These are phyloP conservation scores for Mycena sanguinolenta DNA, from an alignment of 768 basidiomycete species.

Conservation along the genomic window DNA sequence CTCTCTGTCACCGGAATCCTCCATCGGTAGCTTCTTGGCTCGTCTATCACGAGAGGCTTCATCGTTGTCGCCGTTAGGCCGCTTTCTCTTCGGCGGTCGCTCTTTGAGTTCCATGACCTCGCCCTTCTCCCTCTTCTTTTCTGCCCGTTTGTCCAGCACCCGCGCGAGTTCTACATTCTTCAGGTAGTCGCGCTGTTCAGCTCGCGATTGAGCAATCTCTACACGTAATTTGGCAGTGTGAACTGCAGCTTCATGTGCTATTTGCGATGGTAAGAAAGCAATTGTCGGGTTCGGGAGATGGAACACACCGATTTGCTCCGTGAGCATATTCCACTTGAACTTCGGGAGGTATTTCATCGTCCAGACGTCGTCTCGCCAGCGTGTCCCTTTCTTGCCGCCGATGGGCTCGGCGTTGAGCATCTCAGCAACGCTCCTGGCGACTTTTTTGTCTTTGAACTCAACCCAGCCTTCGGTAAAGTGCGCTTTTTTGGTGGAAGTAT, in stretches of 20 bases:
- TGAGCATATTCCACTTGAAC: constrained; percentile 99
- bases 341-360: constrained; percentile 98
- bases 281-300: background rate
- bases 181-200: constrained; percentile 94
- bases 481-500: constrained; percentile 85
- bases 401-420: constrained; percentile 98
- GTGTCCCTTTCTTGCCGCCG: constrained; percentile 90
- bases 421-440: constrained; percentile 90
- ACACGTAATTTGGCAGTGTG: constrained; percentile 91
- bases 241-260: constrained; percentile 93
- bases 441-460: constrained; percentile 94
- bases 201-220: constrained; percentile 88
- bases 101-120: constrained; percentile 62
- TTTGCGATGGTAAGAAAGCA: constrained; percentile 5
- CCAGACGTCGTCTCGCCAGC: constrained; percentile 98
- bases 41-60: constrained; percentile 28
- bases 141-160: constrained; percentile 84
- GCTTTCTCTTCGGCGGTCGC: constrained; percentile 46
- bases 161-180: constrained; percentile 94
- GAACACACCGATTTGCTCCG: constrained; percentile 94
- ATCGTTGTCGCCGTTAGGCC: constrained; percentile 40
- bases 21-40: constrained; percentile 16
- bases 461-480: constrained; percentile 99
- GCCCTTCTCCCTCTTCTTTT: constrained; percentile 72
- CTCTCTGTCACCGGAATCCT: constrained; percentile 19